Conservation (phyloP, 345 rosid genomes). For the Combretum micranthum region DNA sequence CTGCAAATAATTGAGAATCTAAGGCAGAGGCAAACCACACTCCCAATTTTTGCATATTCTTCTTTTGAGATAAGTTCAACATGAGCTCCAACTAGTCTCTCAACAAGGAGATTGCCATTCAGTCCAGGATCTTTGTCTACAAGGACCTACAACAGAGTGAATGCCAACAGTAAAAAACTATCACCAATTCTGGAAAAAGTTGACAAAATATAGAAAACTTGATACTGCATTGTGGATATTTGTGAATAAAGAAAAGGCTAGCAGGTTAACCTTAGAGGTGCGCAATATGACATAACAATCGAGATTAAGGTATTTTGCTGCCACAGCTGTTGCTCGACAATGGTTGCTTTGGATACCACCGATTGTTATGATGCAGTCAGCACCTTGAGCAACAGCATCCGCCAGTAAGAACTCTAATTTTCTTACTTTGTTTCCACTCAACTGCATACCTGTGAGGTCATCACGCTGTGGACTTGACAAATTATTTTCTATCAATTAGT, state of each 20-base stretch:
- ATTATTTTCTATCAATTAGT: background rate
- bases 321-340: conserved; percentile 89
- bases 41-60: conserved; percentile 75
- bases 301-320: conserved; percentile 78
- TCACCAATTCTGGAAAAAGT: no score
- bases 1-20: background rate
- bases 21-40: conserved; percentile 52
- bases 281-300: conserved; percentile 64
- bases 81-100: conserved; percentile 84
- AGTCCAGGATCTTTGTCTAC: conserved; percentile 87
- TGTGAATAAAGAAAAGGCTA: no score
- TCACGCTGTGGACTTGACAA: conserved; percentile 43
- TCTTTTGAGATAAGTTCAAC: conserved; percentile 80
- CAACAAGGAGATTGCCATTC: conserved; percentile 78
- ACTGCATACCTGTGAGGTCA: conserved; percentile 81
- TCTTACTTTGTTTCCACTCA: conserved; percentile 90
- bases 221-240: no score
- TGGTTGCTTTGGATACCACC: conserved; percentile 97
- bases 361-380: conserved; percentile 76
- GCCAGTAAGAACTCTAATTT: conserved; percentile 87
- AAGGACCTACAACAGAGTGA: conserved; percentile 43
- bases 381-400: conserved; percentile 70
- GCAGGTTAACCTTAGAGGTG: conserved; percentile 55
- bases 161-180: background rate
- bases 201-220: no score